Conservation (phyloP, 371 early-diverging fungal genomes). For the Rhizopus sp. region DNA sequence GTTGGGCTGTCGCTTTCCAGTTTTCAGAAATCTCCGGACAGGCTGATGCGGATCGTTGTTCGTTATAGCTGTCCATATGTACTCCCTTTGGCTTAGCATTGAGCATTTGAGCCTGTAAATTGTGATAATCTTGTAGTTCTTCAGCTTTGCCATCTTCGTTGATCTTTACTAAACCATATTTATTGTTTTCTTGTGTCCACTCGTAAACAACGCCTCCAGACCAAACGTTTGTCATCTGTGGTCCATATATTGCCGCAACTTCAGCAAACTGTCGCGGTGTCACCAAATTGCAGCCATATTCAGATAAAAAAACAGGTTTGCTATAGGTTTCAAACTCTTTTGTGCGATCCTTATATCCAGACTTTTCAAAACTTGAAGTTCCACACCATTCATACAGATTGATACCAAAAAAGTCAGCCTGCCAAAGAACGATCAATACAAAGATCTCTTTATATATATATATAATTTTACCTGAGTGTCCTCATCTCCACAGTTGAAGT, state of each 20-base stretch:
- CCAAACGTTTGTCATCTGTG: constrained; percentile 66
- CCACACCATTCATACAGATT: constrained; percentile 76
- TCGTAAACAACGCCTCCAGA: constrained; percentile 84
- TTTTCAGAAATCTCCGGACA: constrained; percentile 58
- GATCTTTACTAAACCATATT: constrained; percentile 76
- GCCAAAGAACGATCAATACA: background rate
- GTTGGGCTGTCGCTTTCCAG: constrained; percentile 60
- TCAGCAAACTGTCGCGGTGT: constrained; percentile 60
- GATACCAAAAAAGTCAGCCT: constrained; percentile 76
- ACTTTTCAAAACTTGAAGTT: constrained; percentile 50
- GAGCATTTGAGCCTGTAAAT: constrained; percentile 43
- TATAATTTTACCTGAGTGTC: constrained; percentile 49
- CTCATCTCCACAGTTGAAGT: constrained; percentile 75
- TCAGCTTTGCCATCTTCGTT: constrained; percentile 36
- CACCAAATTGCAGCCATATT: constrained; percentile 66
- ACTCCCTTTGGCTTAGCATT: constrained; percentile 49
- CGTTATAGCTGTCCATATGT: constrained; percentile 48
- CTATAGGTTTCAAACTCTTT: constrained; percentile 53
- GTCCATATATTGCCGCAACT: constrained; percentile 66
- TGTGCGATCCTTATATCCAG: constrained; percentile 64
- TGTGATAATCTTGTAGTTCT: constrained; percentile 47
- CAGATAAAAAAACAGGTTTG: constrained; percentile 66
- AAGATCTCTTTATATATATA: constrained; percentile 5
- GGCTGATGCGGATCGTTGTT: constrained; percentile 26
- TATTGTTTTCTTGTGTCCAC: constrained; percentile 78